Base-by-base conservation (phyloP, 495 filamentous ascomycete genomes). In the Immersiella caudata region DNA sequence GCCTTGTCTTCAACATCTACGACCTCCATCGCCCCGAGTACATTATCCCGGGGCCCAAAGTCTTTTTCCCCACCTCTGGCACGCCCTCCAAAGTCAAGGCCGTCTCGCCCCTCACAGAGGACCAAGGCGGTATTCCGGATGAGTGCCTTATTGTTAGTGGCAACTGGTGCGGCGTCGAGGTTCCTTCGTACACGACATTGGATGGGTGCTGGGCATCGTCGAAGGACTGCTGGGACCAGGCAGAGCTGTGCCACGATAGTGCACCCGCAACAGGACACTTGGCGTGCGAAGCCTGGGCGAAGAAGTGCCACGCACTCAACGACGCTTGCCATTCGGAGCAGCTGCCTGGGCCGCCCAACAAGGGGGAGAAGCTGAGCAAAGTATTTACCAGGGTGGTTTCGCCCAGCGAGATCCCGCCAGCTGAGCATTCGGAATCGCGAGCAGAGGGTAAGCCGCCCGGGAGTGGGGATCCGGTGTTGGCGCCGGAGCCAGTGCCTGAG, bases 161-260 rank as follows among this genome's bases (percentile, higher is more conserved):
- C 46, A 91, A 92, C 76, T 93, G 90, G 90, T 91, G 88, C 74
- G 88, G 83, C 35, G 70, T 81, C 22, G 84, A 90, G 68, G 77
- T 91, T 0, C 75, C 85, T 0, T 65, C 64, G 9, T 93, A 89
- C 74, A 77, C 74, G 6, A 77, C 78, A 46, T 78, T 86, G 67
- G 64, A 68, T 14, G 83, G 84, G n/a, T 93, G 91, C 80, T 90
- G 84, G 84, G 73, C 74, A 21, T 66, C 82, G 8, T 77, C 75
- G 16, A 68, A 79, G 55, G 74, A 83, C 29, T 90, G 89, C 80
- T 93, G 79, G 77, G 65, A 71, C 51, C 89, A 93, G 78, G 73
- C 72, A 22, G 70, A 79, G 0, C 68, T 26, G 9, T 93, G 91
- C 79, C 91, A 85, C 71, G 70, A 80, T 24, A 73, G 73, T 6